Conservation (phyloP, 257 asterid species). For the Cruciata laevipes region DNA sequence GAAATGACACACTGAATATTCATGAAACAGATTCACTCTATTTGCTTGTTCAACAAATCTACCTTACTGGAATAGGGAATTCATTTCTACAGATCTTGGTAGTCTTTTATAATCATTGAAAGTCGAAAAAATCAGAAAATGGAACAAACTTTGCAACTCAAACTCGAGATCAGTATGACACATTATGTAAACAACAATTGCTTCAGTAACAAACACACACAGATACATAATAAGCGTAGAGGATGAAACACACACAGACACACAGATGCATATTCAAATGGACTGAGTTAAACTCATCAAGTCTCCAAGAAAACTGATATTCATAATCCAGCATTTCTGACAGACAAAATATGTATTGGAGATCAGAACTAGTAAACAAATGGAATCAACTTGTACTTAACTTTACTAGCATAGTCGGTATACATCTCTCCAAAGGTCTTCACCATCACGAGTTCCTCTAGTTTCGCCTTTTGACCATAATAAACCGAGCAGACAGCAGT, state of each 20-base stretch:
- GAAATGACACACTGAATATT: neutral
- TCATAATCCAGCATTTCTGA: slow-evolving; percentile 2
- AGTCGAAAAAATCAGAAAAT: slow-evolving; percentile 2
- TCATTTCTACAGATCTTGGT: neutral
- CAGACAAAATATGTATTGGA: slow-evolving; percentile 4
- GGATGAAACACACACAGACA: neutral
- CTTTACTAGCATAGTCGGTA: slow-evolving; percentile 51
- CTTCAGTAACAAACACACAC: no score
- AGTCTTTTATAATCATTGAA: neutral
- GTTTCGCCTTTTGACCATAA: slow-evolving; percentile 65
- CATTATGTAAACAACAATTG: neutral
- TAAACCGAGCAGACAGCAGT: slow-evolving; percentile 51
- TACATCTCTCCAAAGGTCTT: slow-evolving; percentile 71
- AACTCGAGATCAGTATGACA: neutral
- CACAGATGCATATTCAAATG: neutral
- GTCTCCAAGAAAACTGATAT: neutral
- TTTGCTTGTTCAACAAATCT: neutral
- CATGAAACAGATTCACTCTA: neutral
- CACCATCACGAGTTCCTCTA: slow-evolving; percentile 75
- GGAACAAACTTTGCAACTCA: neutral
- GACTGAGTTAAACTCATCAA: neutral
- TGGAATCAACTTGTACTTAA: slow-evolving; percentile 70
- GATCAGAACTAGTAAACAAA: slow-evolving; percentile 55
- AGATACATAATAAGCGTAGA: neutral
- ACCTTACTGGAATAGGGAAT: neutral